Evolutionary conservation across 2,329 filamentous ascomycete genomes (phyloP).

Genomic region (Trichoderma arundinaceum): DNA sequence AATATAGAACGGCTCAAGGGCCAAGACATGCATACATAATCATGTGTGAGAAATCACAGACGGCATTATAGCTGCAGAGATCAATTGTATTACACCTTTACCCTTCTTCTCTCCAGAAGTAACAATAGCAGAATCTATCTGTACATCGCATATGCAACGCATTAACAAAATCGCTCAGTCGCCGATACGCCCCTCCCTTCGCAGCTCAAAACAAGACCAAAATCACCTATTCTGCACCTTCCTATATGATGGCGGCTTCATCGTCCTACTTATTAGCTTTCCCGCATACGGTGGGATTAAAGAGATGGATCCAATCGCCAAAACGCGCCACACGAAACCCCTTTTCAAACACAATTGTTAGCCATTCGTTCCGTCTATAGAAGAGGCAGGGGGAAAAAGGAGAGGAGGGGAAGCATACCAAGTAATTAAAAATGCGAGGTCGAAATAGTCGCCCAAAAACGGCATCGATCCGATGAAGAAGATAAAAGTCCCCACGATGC

Average conservation of each 20-base stretch:
- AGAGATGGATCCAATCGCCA: slow-evolving; percentile 78
- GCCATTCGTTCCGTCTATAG: slow-evolving; percentile 17
- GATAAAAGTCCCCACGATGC: slow-evolving; percentile 79
- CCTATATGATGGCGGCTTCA: slow-evolving; percentile 91
- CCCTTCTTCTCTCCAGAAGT: neutral
- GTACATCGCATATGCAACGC: slow-evolving; percentile 23
- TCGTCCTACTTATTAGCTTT: slow-evolving; percentile 81
- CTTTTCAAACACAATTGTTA: slow-evolving; percentile 47
- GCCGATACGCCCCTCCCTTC: slow-evolving; percentile 14
- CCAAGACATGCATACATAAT: neutral
- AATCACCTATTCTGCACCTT: slow-evolving; percentile 77
- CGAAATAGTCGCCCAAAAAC: slow-evolving; percentile 88
- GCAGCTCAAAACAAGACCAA: neutral
- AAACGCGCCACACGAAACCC: slow-evolving; percentile 87
- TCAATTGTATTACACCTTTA: neutral
- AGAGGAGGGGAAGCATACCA: slow-evolving; percentile 52
- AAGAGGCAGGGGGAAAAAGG: slow-evolving; percentile 30
- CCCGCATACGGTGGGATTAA: slow-evolving; percentile 85
- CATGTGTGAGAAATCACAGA: neutral
- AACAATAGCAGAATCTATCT: slow-evolving; percentile 18
- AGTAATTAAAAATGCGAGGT: slow-evolving; percentile 78
- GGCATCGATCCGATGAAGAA: slow-evolving; percentile 84
- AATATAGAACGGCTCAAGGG: neutral
- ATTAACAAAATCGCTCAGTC: slow-evolving; percentile 17
- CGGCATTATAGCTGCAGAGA: neutral